Base-by-base conservation (phyloP, 116 monocot genomes). In the Thalassia testudinum region DNA sequence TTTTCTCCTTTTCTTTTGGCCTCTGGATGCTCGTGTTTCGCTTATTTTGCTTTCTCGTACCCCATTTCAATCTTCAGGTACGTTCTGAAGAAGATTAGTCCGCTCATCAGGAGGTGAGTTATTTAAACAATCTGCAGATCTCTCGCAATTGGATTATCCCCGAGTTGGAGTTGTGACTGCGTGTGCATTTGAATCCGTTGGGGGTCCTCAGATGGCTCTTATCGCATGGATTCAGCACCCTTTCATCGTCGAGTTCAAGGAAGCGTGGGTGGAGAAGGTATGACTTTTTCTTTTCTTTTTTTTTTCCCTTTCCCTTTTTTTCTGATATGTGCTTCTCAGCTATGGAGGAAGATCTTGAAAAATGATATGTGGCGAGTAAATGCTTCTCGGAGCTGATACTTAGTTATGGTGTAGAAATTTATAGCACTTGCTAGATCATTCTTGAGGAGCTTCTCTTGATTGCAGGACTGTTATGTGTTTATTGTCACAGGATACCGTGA, bases 241-340 rank as follows among this genome's bases (percentile, higher is more conserved):
- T 44, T 97, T 71, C 54, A 82, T 97, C 38, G 97, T 97, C 0
- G 97, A 97, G 63, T 97, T 79, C 70, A 97, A 97, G 72, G 97
- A 97, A 72, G 89, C 97, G 50, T 97, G 97, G 89, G 97, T 97
- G 40, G 97, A 97, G 64, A 97, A 97, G 97, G 97, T 97, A 50
- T 37, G 58, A 40, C 11, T 14, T 40, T 22, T 1, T 43, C 23
- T 42, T 24, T 44, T 12, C 24, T 23, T 7, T 40, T 14, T 14
- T 50, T 22, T 50, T 17, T 12, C 10, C 21, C 13, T 50, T 22
- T 50, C 49, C 6, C 6, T 50, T 22, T 50, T 50, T 50, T 50
- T 22, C 6, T 19, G 6, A 8, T 22, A n/a, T 17, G 8, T 50
- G 13, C 6, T 12, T 5, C 8, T 50, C 40, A 8, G 14, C 40